A percentile compares a stretch with the other conserved stretches of the same genome.
These are phyloP conservation scores for Saitoella complicata DNA, from an alignment of 805 yeast genomes.

Conservation along the genomic window DNA sequence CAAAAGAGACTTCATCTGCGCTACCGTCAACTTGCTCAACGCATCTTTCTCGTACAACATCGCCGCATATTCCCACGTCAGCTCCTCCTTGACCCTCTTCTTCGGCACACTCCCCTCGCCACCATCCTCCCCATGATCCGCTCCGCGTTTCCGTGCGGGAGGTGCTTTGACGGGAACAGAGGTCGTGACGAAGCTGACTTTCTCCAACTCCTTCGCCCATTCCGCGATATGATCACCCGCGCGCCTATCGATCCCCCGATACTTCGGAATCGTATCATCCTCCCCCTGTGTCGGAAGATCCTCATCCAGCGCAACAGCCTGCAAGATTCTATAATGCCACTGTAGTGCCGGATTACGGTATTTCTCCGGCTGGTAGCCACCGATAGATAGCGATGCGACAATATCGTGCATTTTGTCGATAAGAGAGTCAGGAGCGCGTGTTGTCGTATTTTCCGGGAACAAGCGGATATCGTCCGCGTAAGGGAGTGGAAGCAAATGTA, in stretches of 20 bases:
- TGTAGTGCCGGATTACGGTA: constrained; percentile 51
- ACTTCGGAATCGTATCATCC: constrained; percentile 13
- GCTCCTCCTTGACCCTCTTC: no score
- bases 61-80: no score
- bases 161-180: no score
- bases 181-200: no score
- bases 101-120: no score
- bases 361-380: constrained; percentile 40
- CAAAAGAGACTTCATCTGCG: no score
- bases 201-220: no score
- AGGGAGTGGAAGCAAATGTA: constrained; percentile 54
- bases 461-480: constrained; percentile 59
- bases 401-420: constrained; percentile 18
- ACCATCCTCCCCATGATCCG: no score
- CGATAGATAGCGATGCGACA: constrained; percentile 27
- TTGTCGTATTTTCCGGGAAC: constrained; percentile 30
- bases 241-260: not conserved
- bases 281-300: constrained; percentile 22
- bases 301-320: constrained; percentile 48
- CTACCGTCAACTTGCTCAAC: no score
- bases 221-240: no score
- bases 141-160: no score
- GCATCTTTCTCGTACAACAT: no score
- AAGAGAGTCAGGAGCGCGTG: constrained; percentile 14
- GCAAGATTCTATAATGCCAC: constrained; percentile 48